Evolutionary conservation across 2,329 filamentous ascomycete species (phyloP).

Genomic region (Kalmusia sp.): DNA sequence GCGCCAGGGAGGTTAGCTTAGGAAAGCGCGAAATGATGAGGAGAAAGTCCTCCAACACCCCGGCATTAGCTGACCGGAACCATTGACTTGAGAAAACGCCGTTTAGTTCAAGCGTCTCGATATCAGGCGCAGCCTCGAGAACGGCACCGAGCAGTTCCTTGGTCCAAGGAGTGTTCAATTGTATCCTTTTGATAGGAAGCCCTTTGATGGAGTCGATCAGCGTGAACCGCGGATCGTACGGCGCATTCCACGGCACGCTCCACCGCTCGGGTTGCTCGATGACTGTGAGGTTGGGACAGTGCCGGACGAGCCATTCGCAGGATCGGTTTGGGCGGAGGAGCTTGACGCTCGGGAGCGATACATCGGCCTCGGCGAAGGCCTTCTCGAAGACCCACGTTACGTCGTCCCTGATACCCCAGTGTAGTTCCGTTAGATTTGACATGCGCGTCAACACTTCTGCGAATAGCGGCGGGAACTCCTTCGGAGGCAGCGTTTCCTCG

Average conservation of each 20-base stretch:
- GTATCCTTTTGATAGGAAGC: background rate
- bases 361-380: background rate
- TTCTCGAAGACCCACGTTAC: background rate
- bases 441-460: slow-evolving; percentile 4
- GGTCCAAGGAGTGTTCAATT: background rate
- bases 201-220: background rate
- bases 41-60: background rate
- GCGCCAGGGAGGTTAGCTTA: background rate
- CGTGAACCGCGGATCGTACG: background rate
- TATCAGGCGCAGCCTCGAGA: background rate
- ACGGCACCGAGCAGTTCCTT: background rate
- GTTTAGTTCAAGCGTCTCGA: background rate
- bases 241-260: background rate
- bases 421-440: slow-evolving; percentile 1
- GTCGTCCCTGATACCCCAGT: background rate
- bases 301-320: background rate
- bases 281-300: slow-evolving; percentile 5
- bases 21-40: background rate
- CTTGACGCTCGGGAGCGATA: slow-evolving; percentile 2
- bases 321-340: background rate
- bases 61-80: background rate
- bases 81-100: background rate
- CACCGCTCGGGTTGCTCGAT: background rate
- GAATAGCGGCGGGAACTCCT: background rate
- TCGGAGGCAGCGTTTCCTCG: background rate